Evolutionary conservation across 2,329 filamentous ascomycete genomes (phyloP).

Genomic region (Plenodomus biglobosus): DNA sequence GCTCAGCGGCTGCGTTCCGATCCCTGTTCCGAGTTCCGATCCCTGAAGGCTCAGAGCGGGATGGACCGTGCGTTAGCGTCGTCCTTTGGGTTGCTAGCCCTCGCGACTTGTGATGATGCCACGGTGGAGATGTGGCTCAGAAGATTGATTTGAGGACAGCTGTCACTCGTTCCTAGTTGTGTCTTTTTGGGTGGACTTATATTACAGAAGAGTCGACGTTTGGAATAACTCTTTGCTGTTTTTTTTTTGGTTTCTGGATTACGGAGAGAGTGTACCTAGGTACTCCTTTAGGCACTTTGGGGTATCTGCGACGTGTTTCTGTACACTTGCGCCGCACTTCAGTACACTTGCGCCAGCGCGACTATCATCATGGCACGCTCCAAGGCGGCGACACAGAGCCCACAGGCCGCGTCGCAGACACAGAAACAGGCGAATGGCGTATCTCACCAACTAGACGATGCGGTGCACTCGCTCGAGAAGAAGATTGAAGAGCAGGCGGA

Average conservation of each 20-base stretch:
- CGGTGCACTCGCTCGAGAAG: slow-evolving; percentile 33
- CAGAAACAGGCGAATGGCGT: slow-evolving; percentile 25
- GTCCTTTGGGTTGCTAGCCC: slow-evolving; percentile 12
- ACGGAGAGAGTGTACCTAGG: no score
- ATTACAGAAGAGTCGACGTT: no score
- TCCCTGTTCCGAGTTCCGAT: slow-evolving; percentile 19
- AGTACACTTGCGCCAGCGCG: neutral
- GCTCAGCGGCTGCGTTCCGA: slow-evolving; percentile 5
- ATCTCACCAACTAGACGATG: slow-evolving; percentile 25
- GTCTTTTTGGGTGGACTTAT: neutral
- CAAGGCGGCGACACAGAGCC: slow-evolving; percentile 17
- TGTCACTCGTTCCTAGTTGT: slow-evolving; percentile 6
- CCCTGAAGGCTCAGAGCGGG: neutral
- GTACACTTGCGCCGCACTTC: no score
- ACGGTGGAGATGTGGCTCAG: slow-evolving; percentile 29
- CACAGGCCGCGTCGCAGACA: slow-evolving; percentile 32
- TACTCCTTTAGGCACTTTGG: no score
- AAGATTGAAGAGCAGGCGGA: slow-evolving; percentile 36
- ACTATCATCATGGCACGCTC: slow-evolving; percentile 30
- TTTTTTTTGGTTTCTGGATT: no score
- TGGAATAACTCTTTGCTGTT: no score
- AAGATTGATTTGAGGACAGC: slow-evolving; percentile 1
- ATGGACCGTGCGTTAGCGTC: neutral
- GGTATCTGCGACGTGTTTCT: no score
- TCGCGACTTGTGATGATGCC: slow-evolving; percentile 32